These are phyloP conservation scores for Phytopythium helicoides DNA, from an alignment of 352 stramenopile genomes.

Conservation along the genomic window DNA sequence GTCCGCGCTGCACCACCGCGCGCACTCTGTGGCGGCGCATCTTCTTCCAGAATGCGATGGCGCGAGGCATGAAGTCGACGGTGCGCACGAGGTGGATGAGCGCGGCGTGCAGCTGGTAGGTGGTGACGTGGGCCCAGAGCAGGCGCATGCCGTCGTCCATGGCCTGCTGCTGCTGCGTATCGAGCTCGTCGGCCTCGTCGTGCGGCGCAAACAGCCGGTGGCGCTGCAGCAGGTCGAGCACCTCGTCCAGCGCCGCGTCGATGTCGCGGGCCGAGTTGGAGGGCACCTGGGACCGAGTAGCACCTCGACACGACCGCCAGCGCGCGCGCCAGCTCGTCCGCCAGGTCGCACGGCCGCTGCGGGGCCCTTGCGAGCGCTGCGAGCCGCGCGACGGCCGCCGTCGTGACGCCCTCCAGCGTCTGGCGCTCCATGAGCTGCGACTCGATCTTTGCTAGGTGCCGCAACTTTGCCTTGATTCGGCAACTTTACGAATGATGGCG, in stretches of 20 bases:
- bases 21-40: conserved; percentile 42
- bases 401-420: conserved; percentile 25
- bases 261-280: conserved; percentile 32
- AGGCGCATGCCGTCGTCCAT: conserved; percentile 35
- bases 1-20: conserved; percentile 39
- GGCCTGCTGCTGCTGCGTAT: conserved; percentile 18
- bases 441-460: too few species aligned
- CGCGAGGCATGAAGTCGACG: conserved; percentile 70
- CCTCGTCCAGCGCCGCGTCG: conserved; percentile 31
- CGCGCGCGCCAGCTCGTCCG: conserved; percentile 30
- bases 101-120: conserved; percentile 54
- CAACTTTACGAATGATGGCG: too few species aligned
- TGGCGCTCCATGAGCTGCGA: conserved; percentile 2
- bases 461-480: too few species aligned
- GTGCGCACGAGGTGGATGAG: conserved; percentile 56
- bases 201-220: conserved; percentile 31
- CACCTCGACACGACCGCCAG: conserved; percentile 40
- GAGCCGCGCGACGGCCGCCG: conserved; percentile 17
- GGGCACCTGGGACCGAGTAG: conserved; percentile 44
- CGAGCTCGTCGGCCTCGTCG: conserved; percentile 12
- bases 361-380: conserved; percentile 16
- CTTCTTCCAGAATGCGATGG: conserved; percentile 68
- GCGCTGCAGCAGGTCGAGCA: conserved; percentile 37
- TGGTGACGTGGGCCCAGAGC: conserved; percentile 63
- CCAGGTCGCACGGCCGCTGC: conserved; percentile 18